Base-by-base conservation (phyloP, 129 eudicot species). In the Kitagawia praeruptora region DNA sequence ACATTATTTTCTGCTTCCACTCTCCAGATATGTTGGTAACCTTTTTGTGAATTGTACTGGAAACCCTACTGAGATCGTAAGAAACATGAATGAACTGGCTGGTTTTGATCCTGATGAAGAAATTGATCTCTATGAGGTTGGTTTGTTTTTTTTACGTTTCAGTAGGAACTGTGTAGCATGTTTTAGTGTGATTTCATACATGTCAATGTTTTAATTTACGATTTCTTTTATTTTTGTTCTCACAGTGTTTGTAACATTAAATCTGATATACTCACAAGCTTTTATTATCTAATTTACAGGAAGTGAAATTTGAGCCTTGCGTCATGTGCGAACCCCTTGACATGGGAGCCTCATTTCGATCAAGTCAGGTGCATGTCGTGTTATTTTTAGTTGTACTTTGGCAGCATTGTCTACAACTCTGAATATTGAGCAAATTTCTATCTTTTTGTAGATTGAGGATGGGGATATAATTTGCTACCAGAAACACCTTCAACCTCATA, bases 401-500 rank as follows among this genome's bases (percentile, higher is more conserved):
- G 40, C 73, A 12, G 41, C 8, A 67, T 67, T 41, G 41, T 31
- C 25, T 61, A n/a, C 15, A 25, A 61, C 34, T n/a, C 69, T 12
- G 34, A 25, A n/a, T n/a, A 10, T 25, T 61, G 34, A 61, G 34
- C 15, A 8, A 61, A 61, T 61, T 8, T 61, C 34, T 10, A 25
- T 61, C 42, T 5, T 28, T 67, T 67, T 67, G 73, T 67, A 94
- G 97, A 88, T 94, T 78, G 97, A 94, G 89, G 96, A 94, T 74
- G 98, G 98, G 42, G 98, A 94, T 78, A 88, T 94, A 48, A 82
- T 94, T 54, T 94, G 97, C 89, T 90, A 87, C 79, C 98, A 94
- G 76, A 94, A 94, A 83, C 76, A 84, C 70, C 86, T 78, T 80
- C 83, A 66, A 38, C 71, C 18, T 81, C 88, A 87, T 80, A 72